Base-by-base conservation (phyloP, 257 asterid genomes). In the Nicotiana undulata region DNA sequence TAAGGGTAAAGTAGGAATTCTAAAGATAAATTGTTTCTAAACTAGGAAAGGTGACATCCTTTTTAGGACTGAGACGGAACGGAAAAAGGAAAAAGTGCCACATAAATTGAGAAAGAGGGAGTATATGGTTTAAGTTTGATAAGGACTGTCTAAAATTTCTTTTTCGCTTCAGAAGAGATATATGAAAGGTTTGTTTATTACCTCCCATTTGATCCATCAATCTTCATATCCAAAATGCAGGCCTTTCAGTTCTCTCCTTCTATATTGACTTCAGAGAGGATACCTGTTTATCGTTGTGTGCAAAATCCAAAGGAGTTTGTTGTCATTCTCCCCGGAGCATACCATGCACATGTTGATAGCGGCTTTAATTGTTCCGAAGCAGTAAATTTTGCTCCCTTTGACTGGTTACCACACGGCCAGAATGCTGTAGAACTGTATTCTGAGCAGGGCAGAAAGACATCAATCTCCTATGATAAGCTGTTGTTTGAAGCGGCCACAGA, bases 381-480 rank as follows among this genome's bases (percentile, higher is more conserved):
- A 13, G 92, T 85, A 28, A 83, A 88, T 88, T 89, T 95, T 81
- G 97, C 98, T 85, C 97, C 97, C 61, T 80, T 90, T 75, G 95
- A 95, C 81, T 95, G 98, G 98, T 83, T 95, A 80, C 90, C 94
- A 60, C 89, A 87, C 86, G 97, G 98, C 80, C 95, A 90, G 83
- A 78, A 84, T 63, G 84, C 86, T 46, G 84, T 85, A 53, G 97
- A 95, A 82, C 81, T 85, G 65, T 92, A 92, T 79, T 83, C 90
- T 76, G 94, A 85, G 32, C 82, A 81, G 75, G 28, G 85, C 85
- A 72, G 90, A 53, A 88, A 85, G 87, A 89, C 97, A 4, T 83
- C 89, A 37, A 88, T 95, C 63, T 95, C 99, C 63, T 86, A 89
- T 72, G 99, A 94, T 84, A 90, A 83, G 82, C 83, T 96, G 78